Percentiles rank a stretch among this genome's conserved stretches.
These are phyloP conservation scores for Fraxinus sp. DNA, from an alignment of 305 asterid genomes.

Conservation along the genomic window DNA sequence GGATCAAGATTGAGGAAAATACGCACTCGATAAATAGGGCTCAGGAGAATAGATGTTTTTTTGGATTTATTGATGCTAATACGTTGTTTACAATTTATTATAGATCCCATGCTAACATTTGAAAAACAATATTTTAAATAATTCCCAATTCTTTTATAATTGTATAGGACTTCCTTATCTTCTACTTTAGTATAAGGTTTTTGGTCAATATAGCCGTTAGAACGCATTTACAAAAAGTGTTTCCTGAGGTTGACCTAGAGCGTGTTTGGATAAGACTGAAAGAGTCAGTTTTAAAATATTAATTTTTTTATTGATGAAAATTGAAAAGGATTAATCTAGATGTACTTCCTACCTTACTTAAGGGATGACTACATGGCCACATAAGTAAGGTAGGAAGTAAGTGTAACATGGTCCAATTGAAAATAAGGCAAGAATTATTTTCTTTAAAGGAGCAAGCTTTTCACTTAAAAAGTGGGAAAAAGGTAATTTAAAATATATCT, in stretches of 20 bases:
- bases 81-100: conserved; percentile 19
- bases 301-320: neutral
- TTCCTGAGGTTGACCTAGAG: neutral
- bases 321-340: no score
- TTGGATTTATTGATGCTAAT: conserved; percentile 26
- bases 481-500: neutral
- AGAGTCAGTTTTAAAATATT: neutral
- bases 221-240: neutral
- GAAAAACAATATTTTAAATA: neutral
- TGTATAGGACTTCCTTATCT: neutral
- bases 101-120: neutral
- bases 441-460: neutral
- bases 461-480: neutral
- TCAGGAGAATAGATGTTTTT: neutral
- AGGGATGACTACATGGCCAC: no score
- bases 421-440: neutral
- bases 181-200: neutral
- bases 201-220: neutral
- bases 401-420: no score
- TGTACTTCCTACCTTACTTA: no score
- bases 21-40: conserved; percentile 27
- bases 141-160: neutral
- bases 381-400: no score
- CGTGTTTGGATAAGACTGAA: neutral
- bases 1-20: conserved; percentile 59